Base-by-base conservation (phyloP, 169 alveolate genomes). In the Neospora caninum region DNA sequence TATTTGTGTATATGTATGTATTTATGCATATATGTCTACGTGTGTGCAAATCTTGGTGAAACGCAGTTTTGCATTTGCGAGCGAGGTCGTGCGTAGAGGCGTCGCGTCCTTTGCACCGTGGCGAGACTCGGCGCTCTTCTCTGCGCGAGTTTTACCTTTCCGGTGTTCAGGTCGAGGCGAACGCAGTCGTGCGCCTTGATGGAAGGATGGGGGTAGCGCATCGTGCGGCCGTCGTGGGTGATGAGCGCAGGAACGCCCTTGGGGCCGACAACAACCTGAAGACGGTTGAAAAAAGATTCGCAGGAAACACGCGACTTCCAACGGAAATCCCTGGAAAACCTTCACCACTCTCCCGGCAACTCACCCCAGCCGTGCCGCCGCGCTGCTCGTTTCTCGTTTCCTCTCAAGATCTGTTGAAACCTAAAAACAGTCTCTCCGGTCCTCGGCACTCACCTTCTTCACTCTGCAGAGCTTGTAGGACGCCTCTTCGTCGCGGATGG, bases 201-300 rank as follows among this genome's bases (percentile, higher is more conserved):
- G 43, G 99, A 99, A 34, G 99, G 99, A 97, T 99, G 99, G 27
- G 99, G 99, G 97, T 96, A 99, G 94, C 99, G 99, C 96, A 99
- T 95, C 89, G 99, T 99, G 96, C 99, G 98, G 70, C 99, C 99
- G 96, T 99, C 99, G 96, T 99, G 99, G 45, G 99, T 99, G 69
- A 98, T 97, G 91, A 99, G 99, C 96, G 98, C 97, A 20, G 99
- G 99, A 69, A 99, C 96, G 92, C 98, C 99, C 98, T 99, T 99
- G 88, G 99, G 98, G 78, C 99, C 99, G 95, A 99, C 95, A 41
- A 98, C 64, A 29, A 64, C 73, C 73, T 64, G 73, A 22, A 64
- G 31, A 64, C 1, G 7, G 25, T 13, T 9, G 20, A 64, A 13
- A 64, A 64, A 64, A 64, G 25, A 1, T 1, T 4, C 16, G n/a